These are phyloP conservation scores for Paraphoma chrysanthemicola DNA, from an alignment of 2,329 filamentous ascomycete species.

Conservation along the genomic window DNA sequence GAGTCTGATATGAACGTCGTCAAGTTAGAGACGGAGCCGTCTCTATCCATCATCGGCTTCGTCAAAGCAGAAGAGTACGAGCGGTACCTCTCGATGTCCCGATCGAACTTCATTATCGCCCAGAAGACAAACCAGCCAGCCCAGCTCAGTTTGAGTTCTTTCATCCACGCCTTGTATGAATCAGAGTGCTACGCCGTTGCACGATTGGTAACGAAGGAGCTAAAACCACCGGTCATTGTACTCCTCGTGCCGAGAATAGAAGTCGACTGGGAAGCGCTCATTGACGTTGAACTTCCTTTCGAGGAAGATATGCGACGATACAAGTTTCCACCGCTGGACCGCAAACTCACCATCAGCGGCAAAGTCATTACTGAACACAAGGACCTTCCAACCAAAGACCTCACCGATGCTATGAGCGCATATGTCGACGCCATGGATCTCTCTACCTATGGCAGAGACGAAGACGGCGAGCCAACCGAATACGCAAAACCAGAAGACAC, in stretches of 20 bases:
- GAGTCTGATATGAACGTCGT: constrained; percentile 87
- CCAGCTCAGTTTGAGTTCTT: constrained; percentile 82
- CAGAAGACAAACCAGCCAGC: constrained; percentile 82
- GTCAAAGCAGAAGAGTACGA: constrained; percentile 79
- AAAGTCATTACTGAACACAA: constrained; percentile 81
- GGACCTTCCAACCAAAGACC: constrained; percentile 76
- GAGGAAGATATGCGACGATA: constrained; percentile 92
- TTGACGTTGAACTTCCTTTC: constrained; percentile 91
- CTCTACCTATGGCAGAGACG: constrained; percentile 72
- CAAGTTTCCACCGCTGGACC: constrained; percentile 87
- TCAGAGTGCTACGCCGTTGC: constrained; percentile 86
- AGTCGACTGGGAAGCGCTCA: constrained; percentile 79
- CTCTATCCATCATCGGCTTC: constrained; percentile 87
- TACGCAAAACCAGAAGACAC: constrained; percentile 81
- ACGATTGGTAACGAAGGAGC: constrained; percentile 82
- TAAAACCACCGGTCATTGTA: constrained; percentile 77
- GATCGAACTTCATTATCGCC: constrained; percentile 77
- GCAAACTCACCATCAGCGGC: constrained; percentile 85
- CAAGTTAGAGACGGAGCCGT: constrained; percentile 78
- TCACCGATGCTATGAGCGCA: constrained; percentile 83
- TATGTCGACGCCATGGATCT: constrained; percentile 96
- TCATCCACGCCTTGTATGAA: constrained; percentile 87
- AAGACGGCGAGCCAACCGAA: constrained; percentile 70
- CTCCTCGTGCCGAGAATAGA: constrained; percentile 83
- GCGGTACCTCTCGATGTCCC: constrained; percentile 84